phyloP scores from a whole-genome alignment of 2,329 filamentous ascomycete genomes.

The Xylaria sp. region DNA sequence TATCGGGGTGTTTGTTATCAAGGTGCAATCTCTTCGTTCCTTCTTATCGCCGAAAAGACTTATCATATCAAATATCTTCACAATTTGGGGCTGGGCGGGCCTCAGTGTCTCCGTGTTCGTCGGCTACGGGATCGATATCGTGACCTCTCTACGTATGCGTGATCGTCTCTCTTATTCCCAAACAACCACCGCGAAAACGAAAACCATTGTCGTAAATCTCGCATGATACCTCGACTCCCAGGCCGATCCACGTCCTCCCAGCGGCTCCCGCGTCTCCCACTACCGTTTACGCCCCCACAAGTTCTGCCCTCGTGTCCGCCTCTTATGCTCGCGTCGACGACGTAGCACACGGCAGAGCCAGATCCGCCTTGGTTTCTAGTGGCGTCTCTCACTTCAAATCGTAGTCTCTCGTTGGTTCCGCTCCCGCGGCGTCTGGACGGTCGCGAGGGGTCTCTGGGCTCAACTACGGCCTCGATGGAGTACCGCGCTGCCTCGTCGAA shows the following conservation, averaged over 20 bases:
- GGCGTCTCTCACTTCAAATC: too few relatives aligned
- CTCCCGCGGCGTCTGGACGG: background rate
- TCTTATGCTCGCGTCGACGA: background rate
- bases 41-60: background rate
- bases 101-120: background rate
- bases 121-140: background rate
- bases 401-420: too few relatives aligned
- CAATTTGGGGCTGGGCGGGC: background rate
- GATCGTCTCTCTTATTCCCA: background rate
- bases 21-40: background rate
- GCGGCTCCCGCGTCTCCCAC: background rate
- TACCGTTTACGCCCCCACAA: background rate
- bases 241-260: background rate
- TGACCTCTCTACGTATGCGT: background rate
- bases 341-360: background rate
- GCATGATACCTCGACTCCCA: background rate
- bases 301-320: background rate
- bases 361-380: too few relatives aligned
- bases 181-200: slow-evolving; percentile 1
- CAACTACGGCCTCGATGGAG: background rate
- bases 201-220: background rate
- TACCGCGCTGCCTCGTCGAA: background rate
- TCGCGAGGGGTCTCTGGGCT: background rate
- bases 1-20: too few relatives aligned
- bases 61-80: too few relatives aligned